Evolutionary conservation across 257 asterid species (phyloP), one percentile per base, ranked within the genome.

Genomic region (Euphrasia confusa): DNA sequence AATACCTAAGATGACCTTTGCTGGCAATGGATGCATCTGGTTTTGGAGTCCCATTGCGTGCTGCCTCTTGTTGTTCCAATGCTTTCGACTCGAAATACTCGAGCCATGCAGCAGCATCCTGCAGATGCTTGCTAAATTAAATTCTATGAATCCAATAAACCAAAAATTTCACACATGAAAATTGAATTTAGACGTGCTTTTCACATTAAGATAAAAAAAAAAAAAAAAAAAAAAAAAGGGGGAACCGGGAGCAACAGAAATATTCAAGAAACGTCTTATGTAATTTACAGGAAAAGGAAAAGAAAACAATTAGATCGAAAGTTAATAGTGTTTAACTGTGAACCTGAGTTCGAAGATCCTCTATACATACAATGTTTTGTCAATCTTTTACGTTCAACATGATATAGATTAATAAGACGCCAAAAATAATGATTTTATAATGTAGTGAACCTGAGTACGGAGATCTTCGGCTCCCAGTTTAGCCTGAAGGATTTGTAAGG

Each of bases 41-140:
- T 79, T 79, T 93, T 17, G 97, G 97, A 57, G 96, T 86, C 71
- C 99, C 97, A 65, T 74, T 80, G 53, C 92, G 84, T 66, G 95
- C 94, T 17, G 97, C 97, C 83, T 93, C 99, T 82, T 89, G 97
- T 80, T 93, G 99, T 78, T 93, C 99, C 78, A 87, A 66, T 35
- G 97, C 97, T 75, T 90, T 93, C 48, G 99, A 93, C 77, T 93
- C 97, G 67, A 93, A 93, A 78, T 89, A 93, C 70, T 93, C 99
- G 45, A 87, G 99, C 99, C 99, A 93, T 48, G 99, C 97, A 74
- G 97, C 97, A 79, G 99, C 99, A 84, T 93, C 99, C 99, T 93
- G 81, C 72, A 83, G 54, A 59, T 35, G 40, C 54, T 63, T 45
- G 26, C 57, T 30, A 33, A 32, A 67, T 75, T 33, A 68, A 56